phyloP scores from a whole-genome alignment of 371 early-diverging fungal species.

The Apophysomyces variabilis region DNA sequence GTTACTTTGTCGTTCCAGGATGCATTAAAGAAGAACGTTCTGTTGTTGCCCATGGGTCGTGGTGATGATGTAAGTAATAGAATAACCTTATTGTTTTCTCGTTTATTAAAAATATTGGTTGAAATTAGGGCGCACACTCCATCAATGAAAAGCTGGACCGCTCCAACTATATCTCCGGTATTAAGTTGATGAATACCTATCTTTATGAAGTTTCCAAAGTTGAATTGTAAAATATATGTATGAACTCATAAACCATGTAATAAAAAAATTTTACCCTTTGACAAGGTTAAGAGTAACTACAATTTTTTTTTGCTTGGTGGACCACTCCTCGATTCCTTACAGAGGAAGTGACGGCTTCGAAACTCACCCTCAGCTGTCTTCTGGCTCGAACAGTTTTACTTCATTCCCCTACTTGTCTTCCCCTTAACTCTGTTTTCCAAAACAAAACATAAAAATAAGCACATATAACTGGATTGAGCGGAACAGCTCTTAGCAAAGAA shows the following conservation, averaged over 20 bases:
- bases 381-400: constrained; percentile 2
- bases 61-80: constrained; percentile 71
- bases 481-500: neutral
- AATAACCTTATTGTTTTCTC: neutral
- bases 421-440: neutral
- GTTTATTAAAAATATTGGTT: neutral
- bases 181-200: constrained; percentile 91
- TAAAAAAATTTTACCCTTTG: neutral
- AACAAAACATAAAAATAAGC: constrained; percentile 1
- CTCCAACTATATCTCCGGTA: constrained; percentile 92
- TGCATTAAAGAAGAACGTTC: constrained; percentile 86
- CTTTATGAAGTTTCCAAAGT: constrained; percentile 80
- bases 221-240: constrained; percentile 21
- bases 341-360: too few species aligned
- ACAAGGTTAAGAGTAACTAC: too few species aligned
- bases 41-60: constrained; percentile 93
- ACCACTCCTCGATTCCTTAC: too few species aligned
- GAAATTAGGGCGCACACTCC: constrained; percentile 87
- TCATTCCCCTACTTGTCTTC: constrained; percentile 6
- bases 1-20: constrained; percentile 98
- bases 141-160: constrained; percentile 96
- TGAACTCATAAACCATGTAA: neutral
- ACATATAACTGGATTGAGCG: neutral
- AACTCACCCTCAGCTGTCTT: too few species aligned
- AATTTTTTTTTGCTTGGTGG: too few species aligned